Conservation (phyloP, 2,329 filamentous ascomycete species). For the Aaosphaeria arxii region DNA sequence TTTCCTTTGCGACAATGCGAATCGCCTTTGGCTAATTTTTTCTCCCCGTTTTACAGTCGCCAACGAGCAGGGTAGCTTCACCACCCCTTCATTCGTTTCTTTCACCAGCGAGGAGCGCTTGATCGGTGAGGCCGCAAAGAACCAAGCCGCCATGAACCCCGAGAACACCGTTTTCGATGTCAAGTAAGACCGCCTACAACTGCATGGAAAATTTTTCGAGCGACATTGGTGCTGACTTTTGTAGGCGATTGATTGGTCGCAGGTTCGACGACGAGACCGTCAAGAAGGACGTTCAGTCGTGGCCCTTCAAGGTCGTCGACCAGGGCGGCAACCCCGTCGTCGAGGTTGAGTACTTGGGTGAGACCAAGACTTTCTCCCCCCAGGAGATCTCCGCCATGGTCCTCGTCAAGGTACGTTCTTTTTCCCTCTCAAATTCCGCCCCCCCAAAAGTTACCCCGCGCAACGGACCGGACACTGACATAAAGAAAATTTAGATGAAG, state of each 20-base stretch:
- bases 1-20: conserved; percentile 1
- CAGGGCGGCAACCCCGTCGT: conserved; percentile 85
- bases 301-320: conserved; percentile 98
- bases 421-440: neutral
- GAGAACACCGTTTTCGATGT: conserved; percentile 98
- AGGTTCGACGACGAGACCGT: conserved; percentile 93
- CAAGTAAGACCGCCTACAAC: conserved; percentile 63
- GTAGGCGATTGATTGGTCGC: conserved; percentile 93
- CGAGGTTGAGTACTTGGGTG: conserved; percentile 91
- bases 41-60: conserved; percentile 57
- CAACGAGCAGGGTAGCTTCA: conserved; percentile 99
- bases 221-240: conserved; percentile 26
- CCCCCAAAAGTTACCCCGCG: neutral
- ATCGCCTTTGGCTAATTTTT: conserved; percentile 15
- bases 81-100: conserved; percentile 97
- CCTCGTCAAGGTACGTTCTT: conserved; percentile 74
- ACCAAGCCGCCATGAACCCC: conserved; percentile 99
- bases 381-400: conserved; percentile 99
- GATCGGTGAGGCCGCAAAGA: conserved; percentile 99
- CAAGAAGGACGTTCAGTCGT: conserved; percentile 98
- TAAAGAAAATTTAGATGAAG: conserved; percentile 71
- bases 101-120: conserved; percentile 98
- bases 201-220: neutral
- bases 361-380: conserved; percentile 93
- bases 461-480: neutral